Evolutionary conservation across 2,329 filamentous ascomycete genomes (phyloP).

Genomic region (Fusarium pininemorale): DNA sequence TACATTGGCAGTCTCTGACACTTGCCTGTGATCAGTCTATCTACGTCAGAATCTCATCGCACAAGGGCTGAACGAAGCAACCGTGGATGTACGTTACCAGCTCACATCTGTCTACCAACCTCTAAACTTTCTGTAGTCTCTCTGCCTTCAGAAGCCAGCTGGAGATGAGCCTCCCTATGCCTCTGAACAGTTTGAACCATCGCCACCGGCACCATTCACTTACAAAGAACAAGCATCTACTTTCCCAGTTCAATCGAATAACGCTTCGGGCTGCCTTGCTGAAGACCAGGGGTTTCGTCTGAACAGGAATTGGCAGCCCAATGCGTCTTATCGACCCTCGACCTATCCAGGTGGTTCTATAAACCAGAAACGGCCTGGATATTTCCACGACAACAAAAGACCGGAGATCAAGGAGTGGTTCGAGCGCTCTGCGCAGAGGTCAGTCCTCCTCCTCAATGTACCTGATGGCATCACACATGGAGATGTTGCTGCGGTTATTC

Average conservation of each 20-base stretch:
- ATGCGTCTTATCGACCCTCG: background rate
- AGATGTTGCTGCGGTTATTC: conserved; percentile 71
- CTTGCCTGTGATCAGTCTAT: conserved; percentile 19
- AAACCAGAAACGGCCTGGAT: background rate
- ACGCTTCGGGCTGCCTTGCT: background rate
- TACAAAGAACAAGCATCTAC: background rate
- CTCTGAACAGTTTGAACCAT: background rate
- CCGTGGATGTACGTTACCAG: conserved; percentile 54
- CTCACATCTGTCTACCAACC: background rate
- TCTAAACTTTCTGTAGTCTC: conserved; percentile 12
- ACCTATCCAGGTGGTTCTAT: background rate
- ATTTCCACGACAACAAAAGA: background rate
- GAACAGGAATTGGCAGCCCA: background rate
- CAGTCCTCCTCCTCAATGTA: conserved; percentile 70
- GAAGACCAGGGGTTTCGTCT: background rate
- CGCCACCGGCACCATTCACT: background rate
- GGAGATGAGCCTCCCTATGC: background rate
- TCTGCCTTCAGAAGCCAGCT: conserved; percentile 12
- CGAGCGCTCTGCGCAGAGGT: conserved; percentile 59
- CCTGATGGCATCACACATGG: conserved; percentile 69
- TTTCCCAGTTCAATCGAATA: background rate
- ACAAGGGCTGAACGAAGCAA: conserved; percentile 58
- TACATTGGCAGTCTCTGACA: background rate
- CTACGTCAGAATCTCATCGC: conserved; percentile 56
- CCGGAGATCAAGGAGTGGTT: conserved; percentile 6